Base-by-base conservation (phyloP, 2,329 filamentous ascomycete species). In the Curvularia sp. region DNA sequence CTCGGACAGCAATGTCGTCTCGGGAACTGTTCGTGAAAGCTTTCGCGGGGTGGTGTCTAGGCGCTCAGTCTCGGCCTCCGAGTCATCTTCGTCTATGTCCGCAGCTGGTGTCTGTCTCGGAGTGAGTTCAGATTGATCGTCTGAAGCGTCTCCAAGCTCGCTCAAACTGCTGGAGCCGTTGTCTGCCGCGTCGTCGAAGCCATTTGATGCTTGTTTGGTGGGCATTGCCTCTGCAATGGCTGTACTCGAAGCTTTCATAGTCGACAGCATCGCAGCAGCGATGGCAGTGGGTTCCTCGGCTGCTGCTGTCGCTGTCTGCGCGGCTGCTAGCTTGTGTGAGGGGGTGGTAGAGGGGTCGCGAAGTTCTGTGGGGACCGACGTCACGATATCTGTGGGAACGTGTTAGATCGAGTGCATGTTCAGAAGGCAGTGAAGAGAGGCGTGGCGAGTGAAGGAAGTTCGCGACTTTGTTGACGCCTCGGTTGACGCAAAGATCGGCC, bases 31-130 rank as follows among this genome's bases (percentile, higher is more conserved):
- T 65, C 72, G 72, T 47, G 63, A 83, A 71, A 84, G 79, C 70
- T 83, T 90, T 62, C 87, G 86, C 18, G 93, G 93, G n/a, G 92
- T 96, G 72, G 91, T 88, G 73, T 95, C 95, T 60, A 99, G 84
- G 58, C 95, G 89, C 79, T 97, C 93, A 1, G 94, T 98, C 79
- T 97, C 94, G 33, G 94, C 94, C 78, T 98, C 94, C 3, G 93
- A 89, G 68, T 90, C 88, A 55, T 85, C 84, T 52, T 88, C 86
- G 31, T 89, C 75, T 48, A 75, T 49, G 49, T 76, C 68, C 38
- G 57, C 50, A 44, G 65, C 65, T 26, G 57, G 49, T 24, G 63
- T 53, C 15, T 68, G 66, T 41, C 64, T 64, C 38, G 72, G 72
- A n/a, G 72, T 75, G 20, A 68, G 65, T 55, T 75, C 75, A 18